These are phyloP conservation scores for Holtermannia corniformis DNA, from an alignment of 768 basidiomycete species.

Conservation along the genomic window DNA sequence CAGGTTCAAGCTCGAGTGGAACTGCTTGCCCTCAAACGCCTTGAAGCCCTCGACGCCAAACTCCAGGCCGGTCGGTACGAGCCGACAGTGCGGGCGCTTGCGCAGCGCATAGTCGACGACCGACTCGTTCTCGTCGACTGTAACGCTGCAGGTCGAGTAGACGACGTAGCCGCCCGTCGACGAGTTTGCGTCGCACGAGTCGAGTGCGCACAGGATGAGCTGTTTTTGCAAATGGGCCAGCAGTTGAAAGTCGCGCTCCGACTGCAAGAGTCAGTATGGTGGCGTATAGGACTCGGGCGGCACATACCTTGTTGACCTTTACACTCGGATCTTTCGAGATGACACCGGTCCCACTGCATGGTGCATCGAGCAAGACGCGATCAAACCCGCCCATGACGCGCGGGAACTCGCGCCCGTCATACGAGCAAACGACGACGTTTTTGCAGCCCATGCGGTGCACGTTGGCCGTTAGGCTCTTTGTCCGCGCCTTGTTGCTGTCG, in stretches of 20 bases:
- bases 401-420: constrained; percentile 95
- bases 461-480: constrained; percentile 93
- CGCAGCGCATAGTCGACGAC: constrained; percentile 95
- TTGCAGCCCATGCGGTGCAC: constrained; percentile 95
- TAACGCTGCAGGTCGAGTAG: constrained; percentile 97
- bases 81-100: constrained; percentile 83
- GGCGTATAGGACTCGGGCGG: neutral
- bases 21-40: constrained; percentile 79
- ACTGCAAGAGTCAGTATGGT: constrained; percentile 47
- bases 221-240: constrained; percentile 98
- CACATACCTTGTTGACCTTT: constrained; percentile 87
- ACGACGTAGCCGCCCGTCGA: constrained; percentile 88
- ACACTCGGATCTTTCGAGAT: constrained; percentile 97
- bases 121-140: constrained; percentile 95
- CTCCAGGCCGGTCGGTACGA: constrained; percentile 83
- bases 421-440: constrained; percentile 93
- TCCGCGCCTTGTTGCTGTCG: constrained; percentile 85
- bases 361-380: constrained; percentile 90
- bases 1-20: constrained; percentile 64
- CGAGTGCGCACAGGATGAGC: constrained; percentile 93
- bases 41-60: constrained; percentile 91
- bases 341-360: constrained; percentile 95
- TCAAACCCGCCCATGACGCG: constrained; percentile 99
- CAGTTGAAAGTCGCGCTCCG: constrained; percentile 87
- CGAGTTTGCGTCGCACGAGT: constrained; percentile 81